Evolutionary conservation across 2,329 filamentous ascomycete genomes (phyloP).

Genomic region (Mycosphaerella arachidis): DNA sequence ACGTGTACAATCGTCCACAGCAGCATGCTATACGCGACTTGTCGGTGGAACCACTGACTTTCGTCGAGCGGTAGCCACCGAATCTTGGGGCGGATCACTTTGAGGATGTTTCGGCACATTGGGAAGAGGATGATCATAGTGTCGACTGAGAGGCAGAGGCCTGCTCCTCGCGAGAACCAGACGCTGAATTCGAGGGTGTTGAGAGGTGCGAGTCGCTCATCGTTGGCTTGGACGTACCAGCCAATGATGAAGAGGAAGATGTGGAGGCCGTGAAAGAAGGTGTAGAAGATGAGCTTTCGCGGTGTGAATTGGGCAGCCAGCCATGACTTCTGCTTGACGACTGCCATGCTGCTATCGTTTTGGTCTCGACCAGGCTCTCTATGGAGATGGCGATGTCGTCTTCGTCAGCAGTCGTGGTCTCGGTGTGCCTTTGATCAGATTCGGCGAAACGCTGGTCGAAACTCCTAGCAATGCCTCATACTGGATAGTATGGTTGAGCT

Average conservation of each 20-base stretch:
- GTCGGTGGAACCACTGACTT: slow-evolving; percentile 93
- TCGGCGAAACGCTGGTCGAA: neutral
- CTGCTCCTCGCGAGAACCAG: slow-evolving; percentile 93
- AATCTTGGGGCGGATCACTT: slow-evolving; percentile 79
- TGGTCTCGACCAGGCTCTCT: neutral
- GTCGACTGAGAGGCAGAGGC: slow-evolving; percentile 78
- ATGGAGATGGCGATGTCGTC: neutral
- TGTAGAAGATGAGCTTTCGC: slow-evolving; percentile 35
- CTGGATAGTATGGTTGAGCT: neutral
- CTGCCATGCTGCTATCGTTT: slow-evolving; percentile 14
- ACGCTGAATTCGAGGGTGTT: slow-evolving; percentile 84
- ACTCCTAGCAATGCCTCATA: neutral
- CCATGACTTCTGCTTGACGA: slow-evolving; percentile 29
- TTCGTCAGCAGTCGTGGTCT: neutral
- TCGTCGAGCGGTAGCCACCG: slow-evolving; percentile 91
- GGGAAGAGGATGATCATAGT: slow-evolving; percentile 83
- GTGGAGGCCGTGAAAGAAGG: slow-evolving; percentile 36
- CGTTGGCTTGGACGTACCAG: slow-evolving; percentile 61
- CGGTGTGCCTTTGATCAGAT: neutral
- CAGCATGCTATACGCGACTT: slow-evolving; percentile 84
- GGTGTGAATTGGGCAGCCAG: slow-evolving; percentile 32
- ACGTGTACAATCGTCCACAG: slow-evolving; percentile 77
- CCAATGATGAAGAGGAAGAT: slow-evolving; percentile 35
- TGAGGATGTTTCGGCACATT: slow-evolving; percentile 87
- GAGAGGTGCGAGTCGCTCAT: slow-evolving; percentile 66